Conservation (phyloP, 176 grass and related monocot genomes). For the Saccharum spontaneum region DNA sequence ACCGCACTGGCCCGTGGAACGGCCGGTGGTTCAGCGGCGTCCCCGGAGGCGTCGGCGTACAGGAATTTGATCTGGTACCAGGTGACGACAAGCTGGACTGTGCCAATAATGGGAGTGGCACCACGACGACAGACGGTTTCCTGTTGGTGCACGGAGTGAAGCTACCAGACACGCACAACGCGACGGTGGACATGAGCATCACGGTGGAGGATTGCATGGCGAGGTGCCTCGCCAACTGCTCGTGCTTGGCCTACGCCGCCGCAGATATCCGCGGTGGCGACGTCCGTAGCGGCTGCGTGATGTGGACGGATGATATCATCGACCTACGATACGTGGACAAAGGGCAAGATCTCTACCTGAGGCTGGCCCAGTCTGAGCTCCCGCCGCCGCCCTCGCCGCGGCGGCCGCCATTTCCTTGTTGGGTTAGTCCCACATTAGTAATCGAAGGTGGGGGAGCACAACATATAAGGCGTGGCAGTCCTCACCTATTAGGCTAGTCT, state of each 20-base stretch:
- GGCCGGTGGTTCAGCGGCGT: slow-evolving; percentile 47
- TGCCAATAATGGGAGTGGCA: neutral
- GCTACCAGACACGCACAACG: slow-evolving; percentile 37
- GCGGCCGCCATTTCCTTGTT: neutral
- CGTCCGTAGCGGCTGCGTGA: slow-evolving; percentile 27
- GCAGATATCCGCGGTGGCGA: neutral
- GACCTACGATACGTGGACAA: slow-evolving; percentile 26
- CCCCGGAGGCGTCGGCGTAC: slow-evolving; percentile 33
- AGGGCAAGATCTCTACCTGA: slow-evolving; percentile 22
- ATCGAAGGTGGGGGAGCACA: no score
- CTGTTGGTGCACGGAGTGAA: slow-evolving; percentile 36
- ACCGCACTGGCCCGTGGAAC: slow-evolving; percentile 27
- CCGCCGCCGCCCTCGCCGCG: neutral
- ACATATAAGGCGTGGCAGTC: no score
- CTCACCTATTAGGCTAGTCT: no score
- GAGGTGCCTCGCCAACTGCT: slow-evolving; percentile 53
- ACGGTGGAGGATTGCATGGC: slow-evolving; percentile 28
- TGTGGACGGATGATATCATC: slow-evolving; percentile 10
- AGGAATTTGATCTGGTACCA: neutral
- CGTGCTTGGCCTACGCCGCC: slow-evolving; percentile 61
- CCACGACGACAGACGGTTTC: slow-evolving; percentile 34
- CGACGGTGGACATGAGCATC: slow-evolving; percentile 5
- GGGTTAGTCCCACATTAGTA: no score
- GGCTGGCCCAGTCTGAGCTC: slow-evolving; percentile 25
- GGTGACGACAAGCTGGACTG: slow-evolving; percentile 38